Evolutionary conservation across 2,329 filamentous ascomycete species (phyloP), one percentile per base, ranked within the genome.

Genomic region (Ophiocordyceps camponoti-leonardi): DNA sequence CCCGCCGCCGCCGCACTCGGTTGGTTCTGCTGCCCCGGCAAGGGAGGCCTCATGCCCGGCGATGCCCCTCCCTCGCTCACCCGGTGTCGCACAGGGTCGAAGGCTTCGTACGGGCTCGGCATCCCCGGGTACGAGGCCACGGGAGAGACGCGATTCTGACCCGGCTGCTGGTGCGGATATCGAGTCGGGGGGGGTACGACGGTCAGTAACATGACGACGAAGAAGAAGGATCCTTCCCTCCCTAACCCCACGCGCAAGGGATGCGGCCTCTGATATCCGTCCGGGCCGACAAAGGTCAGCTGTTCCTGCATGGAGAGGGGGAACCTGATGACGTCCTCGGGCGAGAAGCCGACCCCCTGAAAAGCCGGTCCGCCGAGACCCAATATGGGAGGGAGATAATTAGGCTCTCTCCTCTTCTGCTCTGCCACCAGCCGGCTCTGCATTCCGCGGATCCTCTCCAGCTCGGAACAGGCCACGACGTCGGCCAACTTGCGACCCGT

Each of bases 331-430:
- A 78, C 52, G 31, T 76, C 73, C 42, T 77, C 74, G 0, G 63
- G 50, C 12, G 61, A 63, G 51, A 80, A 77, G 1, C 72, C 69
- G 14, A 79, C 64, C 1, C 64, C 62, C 46, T 73, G 69, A 30
- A 79, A 71, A 16, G 76, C 67, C 23, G 69, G 65, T 22, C 75
- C 69, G 44, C 75, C 69, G 47, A 69, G 69, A 35, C 66, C 68
- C 48, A 75, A 69, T n/a, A 81, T 80, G 2, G 77, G 77, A 4
- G 77, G 77, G 19, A 81, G 64, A 54, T 81, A 80, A 42, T 75
- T 76, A 18, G 77, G 76, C 28, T 78, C 74, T 46, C 68, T 74
- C 51, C 68, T 64, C 30, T 66, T 62, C 48, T 77, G 75, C 51
- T 81, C 77, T 16, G 72, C 69, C 45, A 75, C 67, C 42, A 82